Conservation (phyloP, 2,329 filamentous ascomycete species). For the Claviceps maximensis region DNA sequence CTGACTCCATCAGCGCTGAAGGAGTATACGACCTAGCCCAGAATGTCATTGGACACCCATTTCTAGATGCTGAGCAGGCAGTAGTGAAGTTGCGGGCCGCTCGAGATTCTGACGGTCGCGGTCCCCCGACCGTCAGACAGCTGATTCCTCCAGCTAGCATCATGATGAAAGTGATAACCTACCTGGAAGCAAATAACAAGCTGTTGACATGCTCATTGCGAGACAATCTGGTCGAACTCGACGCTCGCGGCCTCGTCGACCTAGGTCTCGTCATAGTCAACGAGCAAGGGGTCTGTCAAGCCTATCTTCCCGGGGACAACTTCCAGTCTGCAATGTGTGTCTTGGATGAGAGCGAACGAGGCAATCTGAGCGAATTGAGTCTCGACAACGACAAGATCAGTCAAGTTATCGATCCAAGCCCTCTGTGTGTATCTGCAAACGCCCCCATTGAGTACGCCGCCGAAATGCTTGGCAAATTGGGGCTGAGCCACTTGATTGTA, state of each 20-base stretch:
- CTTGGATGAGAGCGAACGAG: slow-evolving; percentile 10
- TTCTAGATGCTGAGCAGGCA: slow-evolving; percentile 39
- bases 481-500: slow-evolving; percentile 38
- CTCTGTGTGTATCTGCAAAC: slow-evolving; percentile 33
- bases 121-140: slow-evolving; percentile 23
- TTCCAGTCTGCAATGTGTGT: slow-evolving; percentile 34
- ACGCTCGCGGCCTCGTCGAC: slow-evolving; percentile 39
- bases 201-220: slow-evolving; percentile 26
- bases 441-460: slow-evolving; percentile 46
- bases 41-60: slow-evolving; percentile 43
- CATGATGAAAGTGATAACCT: slow-evolving; percentile 42
- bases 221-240: slow-evolving; percentile 32
- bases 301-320: slow-evolving; percentile 41
- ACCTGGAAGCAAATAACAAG: slow-evolving; percentile 26
- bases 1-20: slow-evolving; percentile 37
- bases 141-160: slow-evolving; percentile 39
- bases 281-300: slow-evolving; percentile 31
- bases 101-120: slow-evolving; percentile 22
- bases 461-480: slow-evolving; percentile 46
- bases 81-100: slow-evolving; percentile 16
- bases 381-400: slow-evolving; percentile 22
- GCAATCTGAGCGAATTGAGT: slow-evolving; percentile 13
- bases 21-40: slow-evolving; percentile 48
- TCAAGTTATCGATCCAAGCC: slow-evolving; percentile 39
- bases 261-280: slow-evolving; percentile 43